Conservation (phyloP, 2,329 filamentous ascomycete species). For the Pleomassaria siparia region DNA sequence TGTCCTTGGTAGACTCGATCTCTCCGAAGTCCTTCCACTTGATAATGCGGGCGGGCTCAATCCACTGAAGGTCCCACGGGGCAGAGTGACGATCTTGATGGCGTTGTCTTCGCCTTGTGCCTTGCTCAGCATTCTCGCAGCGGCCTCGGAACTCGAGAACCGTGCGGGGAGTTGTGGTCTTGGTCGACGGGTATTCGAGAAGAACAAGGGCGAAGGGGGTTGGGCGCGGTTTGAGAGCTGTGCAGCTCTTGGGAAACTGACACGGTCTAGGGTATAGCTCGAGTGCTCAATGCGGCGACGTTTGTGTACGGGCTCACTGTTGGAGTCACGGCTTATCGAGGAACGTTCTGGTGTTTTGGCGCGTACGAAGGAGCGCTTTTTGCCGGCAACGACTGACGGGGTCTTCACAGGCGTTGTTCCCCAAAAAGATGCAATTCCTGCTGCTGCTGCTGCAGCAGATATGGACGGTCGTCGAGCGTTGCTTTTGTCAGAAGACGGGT, state of each 20-base stretch:
- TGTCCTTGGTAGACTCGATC: slow-evolving; percentile 52
- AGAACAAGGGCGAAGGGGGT: slow-evolving; percentile 56
- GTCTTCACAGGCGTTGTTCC: slow-evolving; percentile 12
- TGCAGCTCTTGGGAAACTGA: slow-evolving; percentile 27
- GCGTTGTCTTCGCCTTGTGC: slow-evolving; percentile 51
- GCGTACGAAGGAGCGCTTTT: slow-evolving; percentile 20
- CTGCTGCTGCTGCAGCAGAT: slow-evolving; percentile 14
- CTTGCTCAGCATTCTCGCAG: slow-evolving; percentile 59
- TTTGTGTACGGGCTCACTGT: slow-evolving; percentile 41
- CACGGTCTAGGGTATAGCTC: slow-evolving; percentile 41
- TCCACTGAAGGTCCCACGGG: slow-evolving; percentile 48
- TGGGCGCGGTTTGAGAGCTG: slow-evolving; percentile 27
- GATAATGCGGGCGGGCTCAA: slow-evolving; percentile 51
- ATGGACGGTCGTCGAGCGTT: slow-evolving; percentile 7
- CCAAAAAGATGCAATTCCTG: slow-evolving; percentile 7
- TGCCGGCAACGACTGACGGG: slow-evolving; percentile 22
- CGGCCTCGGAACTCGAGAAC: slow-evolving; percentile 60
- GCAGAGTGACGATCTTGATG: slow-evolving; percentile 56
- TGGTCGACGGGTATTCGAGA: slow-evolving; percentile 48
- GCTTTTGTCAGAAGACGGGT: slow-evolving; percentile 14
- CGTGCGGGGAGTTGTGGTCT: slow-evolving; percentile 52
- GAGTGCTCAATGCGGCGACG: slow-evolving; percentile 30
- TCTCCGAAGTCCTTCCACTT: slow-evolving; percentile 57
- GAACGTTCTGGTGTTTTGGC: slow-evolving; percentile 1
- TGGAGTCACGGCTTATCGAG: slow-evolving; percentile 10